These are phyloP conservation scores for Diaporthe velutina DNA, from an alignment of 2,329 filamentous ascomycete genomes.

Conservation along the genomic window DNA sequence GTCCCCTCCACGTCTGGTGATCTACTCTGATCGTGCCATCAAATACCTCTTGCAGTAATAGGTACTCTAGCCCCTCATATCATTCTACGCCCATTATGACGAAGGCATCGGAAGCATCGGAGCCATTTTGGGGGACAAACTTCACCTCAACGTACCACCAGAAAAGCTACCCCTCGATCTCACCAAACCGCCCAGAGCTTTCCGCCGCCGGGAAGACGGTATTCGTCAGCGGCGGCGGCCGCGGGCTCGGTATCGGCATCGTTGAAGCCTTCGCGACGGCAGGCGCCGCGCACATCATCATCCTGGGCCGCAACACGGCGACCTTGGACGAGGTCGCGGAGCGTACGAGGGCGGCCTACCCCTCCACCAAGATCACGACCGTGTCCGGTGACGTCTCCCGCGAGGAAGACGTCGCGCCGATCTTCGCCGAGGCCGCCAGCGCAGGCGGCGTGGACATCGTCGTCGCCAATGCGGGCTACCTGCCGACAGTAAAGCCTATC, in stretches of 20 bases:
- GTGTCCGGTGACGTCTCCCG: slow-evolving; percentile 41
- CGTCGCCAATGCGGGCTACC: slow-evolving; percentile 46
- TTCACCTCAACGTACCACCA: slow-evolving; percentile 32
- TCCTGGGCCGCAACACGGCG: slow-evolving; percentile 51
- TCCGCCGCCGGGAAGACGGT: slow-evolving; percentile 56
- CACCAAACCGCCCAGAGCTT: slow-evolving; percentile 44
- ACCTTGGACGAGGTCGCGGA: slow-evolving; percentile 42
- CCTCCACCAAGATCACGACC: slow-evolving; percentile 38
- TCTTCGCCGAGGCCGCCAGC: slow-evolving; percentile 32
- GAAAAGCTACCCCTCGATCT: slow-evolving; percentile 45
- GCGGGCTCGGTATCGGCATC: slow-evolving; percentile 64
- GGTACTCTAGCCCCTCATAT: too few relatives aligned
- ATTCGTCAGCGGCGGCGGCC: slow-evolving; percentile 63
- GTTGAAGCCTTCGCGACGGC: slow-evolving; percentile 62
- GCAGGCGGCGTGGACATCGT: slow-evolving; percentile 45
- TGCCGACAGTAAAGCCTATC: slow-evolving; percentile 40
- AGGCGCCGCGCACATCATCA: slow-evolving; percentile 65
- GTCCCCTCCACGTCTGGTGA: neutral
- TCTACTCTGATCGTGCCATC: neutral
- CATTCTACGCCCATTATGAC: neutral
- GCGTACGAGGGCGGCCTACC: neutral
- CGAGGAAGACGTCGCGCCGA: slow-evolving; percentile 27
- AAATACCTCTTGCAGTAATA: neutral
- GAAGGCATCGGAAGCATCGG: too few relatives aligned
- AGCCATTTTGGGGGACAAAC: neutral